Evolutionary conservation across 495 filamentous ascomycete species (phyloP).

Genomic region (Xylaria telfairii): DNA sequence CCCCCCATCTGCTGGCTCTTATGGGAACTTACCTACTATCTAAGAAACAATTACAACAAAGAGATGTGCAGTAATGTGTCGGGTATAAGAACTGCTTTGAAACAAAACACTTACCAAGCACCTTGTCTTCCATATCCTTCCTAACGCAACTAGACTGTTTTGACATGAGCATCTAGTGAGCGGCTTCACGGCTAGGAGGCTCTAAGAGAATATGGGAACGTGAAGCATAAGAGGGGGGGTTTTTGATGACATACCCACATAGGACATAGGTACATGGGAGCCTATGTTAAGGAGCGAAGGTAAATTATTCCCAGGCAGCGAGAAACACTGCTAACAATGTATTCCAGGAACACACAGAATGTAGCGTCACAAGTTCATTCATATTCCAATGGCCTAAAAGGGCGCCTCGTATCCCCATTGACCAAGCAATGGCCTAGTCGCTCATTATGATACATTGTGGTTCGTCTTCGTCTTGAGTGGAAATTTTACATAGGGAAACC

Average conservation of each 20-base stretch:
- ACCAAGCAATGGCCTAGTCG: not conserved
- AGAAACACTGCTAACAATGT: not conserved
- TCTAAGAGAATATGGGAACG: not conserved
- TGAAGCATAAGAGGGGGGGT: not conserved
- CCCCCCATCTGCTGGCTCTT: not conserved
- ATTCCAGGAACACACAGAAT: not conserved
- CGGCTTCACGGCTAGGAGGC: not conserved
- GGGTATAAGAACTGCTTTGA: not conserved
- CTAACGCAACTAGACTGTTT: not conserved
- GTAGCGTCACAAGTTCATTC: slow-evolving; percentile 26
- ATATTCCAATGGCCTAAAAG: slow-evolving; percentile 5
- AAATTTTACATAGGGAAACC: not conserved
- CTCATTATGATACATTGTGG: slow-evolving; percentile 7
- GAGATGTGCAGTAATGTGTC: not conserved
- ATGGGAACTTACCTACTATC: not conserved
- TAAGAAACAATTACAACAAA: not conserved
- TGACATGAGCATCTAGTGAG: not conserved
- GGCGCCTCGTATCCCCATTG: slow-evolving; percentile 1
- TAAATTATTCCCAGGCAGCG: not conserved
- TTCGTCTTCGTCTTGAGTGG: slow-evolving; percentile 9
- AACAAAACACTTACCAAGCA: not conserved
- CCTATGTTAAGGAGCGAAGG: not conserved
- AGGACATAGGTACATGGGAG: not conserved
- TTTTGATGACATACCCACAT: not conserved
- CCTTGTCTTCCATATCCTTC: not conserved